These are phyloP conservation scores for Phytopythium kandeliae DNA, from an alignment of 352 stramenopile species.

Conservation along the genomic window DNA sequence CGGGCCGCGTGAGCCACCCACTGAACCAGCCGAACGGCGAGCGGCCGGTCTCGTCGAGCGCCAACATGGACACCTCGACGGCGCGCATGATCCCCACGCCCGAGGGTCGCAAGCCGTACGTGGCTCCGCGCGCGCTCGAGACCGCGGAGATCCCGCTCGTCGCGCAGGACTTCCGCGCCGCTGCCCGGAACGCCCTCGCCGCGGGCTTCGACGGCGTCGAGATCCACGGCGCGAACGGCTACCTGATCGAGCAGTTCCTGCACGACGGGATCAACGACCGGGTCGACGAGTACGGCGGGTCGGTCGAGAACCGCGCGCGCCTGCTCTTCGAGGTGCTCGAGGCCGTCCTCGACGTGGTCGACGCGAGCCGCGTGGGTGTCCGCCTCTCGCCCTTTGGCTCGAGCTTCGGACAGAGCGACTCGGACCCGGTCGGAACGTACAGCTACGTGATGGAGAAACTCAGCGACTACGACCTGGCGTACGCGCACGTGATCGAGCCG, in stretches of 20 bases:
- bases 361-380: slow-evolving; percentile 18
- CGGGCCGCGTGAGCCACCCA: slow-evolving; percentile 59
- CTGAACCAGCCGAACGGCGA: slow-evolving; percentile 45
- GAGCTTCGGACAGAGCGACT: slow-evolving; percentile 24
- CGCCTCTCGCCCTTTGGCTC: slow-evolving; percentile 19
- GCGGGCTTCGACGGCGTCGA: slow-evolving; percentile 86
- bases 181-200: slow-evolving; percentile 34
- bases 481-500: slow-evolving; percentile 48
- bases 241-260: slow-evolving; percentile 87
- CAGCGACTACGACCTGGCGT: slow-evolving; percentile 24
- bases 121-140: slow-evolving; percentile 51
- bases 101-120: slow-evolving; percentile 28
- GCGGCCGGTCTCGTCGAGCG: slow-evolving; percentile 41
- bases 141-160: slow-evolving; percentile 58
- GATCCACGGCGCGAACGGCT: slow-evolving; percentile 84
- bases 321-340: slow-evolving; percentile 67
- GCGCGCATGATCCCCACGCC: slow-evolving; percentile 13
- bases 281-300: slow-evolving; percentile 76
- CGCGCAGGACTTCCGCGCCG: slow-evolving; percentile 56
- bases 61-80: slow-evolving; percentile 26
- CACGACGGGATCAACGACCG: slow-evolving; percentile 59
- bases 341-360: slow-evolving; percentile 16
- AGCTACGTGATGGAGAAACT: slow-evolving; percentile 16
- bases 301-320: slow-evolving; percentile 62
- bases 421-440: slow-evolving; percentile 28